Conservation (phyloP, 2,329 filamentous ascomycete species). For the Penicillium freii region DNA sequence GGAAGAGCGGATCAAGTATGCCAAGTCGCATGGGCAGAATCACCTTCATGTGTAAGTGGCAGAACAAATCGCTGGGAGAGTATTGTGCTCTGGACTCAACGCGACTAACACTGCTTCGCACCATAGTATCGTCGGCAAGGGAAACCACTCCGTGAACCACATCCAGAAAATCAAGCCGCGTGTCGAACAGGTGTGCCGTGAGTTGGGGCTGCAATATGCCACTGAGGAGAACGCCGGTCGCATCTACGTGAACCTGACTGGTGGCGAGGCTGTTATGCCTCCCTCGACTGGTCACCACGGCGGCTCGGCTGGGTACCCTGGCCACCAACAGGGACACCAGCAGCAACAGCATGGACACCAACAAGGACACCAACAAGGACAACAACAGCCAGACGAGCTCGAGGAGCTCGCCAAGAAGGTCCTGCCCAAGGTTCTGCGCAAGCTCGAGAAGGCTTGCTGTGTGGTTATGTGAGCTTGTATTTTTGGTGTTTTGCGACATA, state of each 20-base stretch:
- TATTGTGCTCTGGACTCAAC: background rate
- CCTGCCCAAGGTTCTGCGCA: conserved; percentile 60
- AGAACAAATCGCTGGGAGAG: too few relatives aligned
- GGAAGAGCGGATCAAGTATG: conserved; percentile 78
- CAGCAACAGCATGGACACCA: conserved; percentile 45
- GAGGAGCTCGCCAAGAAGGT: conserved; percentile 61
- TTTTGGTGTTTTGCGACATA: conserved; percentile 9
- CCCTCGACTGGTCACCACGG: conserved; percentile 36
- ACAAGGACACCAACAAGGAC: conserved; percentile 46
- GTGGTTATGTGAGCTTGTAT: conserved; percentile 62
- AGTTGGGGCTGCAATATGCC: conserved; percentile 76
- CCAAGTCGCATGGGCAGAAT: conserved; percentile 68
- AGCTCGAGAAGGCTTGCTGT: conserved; percentile 69
- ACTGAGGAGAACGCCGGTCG: conserved; percentile 88
- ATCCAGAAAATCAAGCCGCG: conserved; percentile 95
- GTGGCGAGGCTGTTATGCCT: conserved; percentile 59
- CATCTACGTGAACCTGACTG: conserved; percentile 83
- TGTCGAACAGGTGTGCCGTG: conserved; percentile 80
- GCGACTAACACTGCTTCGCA: background rate
- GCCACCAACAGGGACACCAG: conserved; percentile 47
- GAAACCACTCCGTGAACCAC: conserved; percentile 78
- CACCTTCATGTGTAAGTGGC: conserved; percentile 74
- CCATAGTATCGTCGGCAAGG: conserved; percentile 80
- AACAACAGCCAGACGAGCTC: conserved; percentile 56
- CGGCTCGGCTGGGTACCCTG: conserved; percentile 11